These are phyloP conservation scores for Elsinoe necatrix DNA, from an alignment of 2,329 filamentous ascomycete genomes.

Conservation along the genomic window DNA sequence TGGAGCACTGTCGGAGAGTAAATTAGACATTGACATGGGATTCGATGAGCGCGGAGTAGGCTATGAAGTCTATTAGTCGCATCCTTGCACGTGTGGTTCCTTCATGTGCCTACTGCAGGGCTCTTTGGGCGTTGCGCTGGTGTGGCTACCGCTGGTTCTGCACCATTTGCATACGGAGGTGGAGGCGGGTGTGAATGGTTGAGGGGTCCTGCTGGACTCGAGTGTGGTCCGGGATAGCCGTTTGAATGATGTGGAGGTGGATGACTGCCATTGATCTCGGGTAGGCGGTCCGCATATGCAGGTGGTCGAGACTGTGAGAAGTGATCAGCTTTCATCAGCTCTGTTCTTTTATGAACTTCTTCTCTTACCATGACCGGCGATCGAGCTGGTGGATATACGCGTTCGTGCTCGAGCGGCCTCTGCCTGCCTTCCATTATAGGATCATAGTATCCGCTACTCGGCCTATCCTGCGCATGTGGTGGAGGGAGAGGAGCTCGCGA, in stretches of 20 bases:
- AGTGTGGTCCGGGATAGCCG: background rate
- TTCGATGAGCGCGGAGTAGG: conserved; percentile 55
- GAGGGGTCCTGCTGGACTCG: background rate
- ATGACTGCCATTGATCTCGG: conserved; percentile 3
- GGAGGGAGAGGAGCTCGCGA: conserved; percentile 25
- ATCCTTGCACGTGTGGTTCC: background rate
- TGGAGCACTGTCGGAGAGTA: conserved; percentile 55
- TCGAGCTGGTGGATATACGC: conserved; percentile 29
- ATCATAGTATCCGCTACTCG: conserved; percentile 42
- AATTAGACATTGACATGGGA: conserved; percentile 93
- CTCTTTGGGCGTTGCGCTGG: background rate
- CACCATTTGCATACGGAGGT: conserved; percentile 23
- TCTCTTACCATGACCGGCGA: conserved; percentile 25
- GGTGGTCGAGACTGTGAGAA: background rate
- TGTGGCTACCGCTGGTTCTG: background rate
- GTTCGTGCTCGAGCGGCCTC: conserved; percentile 27
- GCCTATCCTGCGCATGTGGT: conserved; percentile 31
- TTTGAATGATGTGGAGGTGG: background rate
- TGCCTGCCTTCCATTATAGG: conserved; percentile 39
- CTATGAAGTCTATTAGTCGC: background rate
- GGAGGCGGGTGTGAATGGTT: conserved; percentile 18
- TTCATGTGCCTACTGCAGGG: background rate
- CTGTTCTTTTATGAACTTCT: background rate
- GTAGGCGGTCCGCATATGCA: background rate
- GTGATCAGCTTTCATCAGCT: background rate